A percentile compares a stretch with the other conserved stretches of the same genome.
These are phyloP conservation scores for Panicum virgatum DNA, from an alignment of 202 grass and related monocot genomes.

Conservation along the genomic window DNA sequence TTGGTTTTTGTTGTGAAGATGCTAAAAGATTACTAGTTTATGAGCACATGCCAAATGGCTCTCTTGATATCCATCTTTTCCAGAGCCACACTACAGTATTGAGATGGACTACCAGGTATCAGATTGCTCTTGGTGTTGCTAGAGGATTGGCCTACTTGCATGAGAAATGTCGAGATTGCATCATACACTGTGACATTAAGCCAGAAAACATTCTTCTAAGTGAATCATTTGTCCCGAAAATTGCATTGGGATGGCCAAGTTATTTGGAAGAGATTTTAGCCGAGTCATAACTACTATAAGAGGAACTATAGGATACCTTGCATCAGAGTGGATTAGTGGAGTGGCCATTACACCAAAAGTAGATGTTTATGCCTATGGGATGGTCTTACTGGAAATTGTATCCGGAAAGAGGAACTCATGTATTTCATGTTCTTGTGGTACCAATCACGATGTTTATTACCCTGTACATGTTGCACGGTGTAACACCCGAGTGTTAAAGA, in stretches of 20 bases:
- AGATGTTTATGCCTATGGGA: conserved; percentile 13
- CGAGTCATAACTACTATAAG: background rate
- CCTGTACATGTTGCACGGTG: background rate
- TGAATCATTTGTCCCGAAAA: background rate
- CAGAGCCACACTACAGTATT: background rate
- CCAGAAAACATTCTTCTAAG: background rate
- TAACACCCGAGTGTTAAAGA: no score
- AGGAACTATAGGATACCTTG: conserved; percentile 29
- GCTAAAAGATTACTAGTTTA: conserved; percentile 15
- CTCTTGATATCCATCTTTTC: conserved; percentile 3
- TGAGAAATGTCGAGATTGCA: background rate
- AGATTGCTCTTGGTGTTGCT: no score
- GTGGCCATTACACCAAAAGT: conserved; percentile 1
- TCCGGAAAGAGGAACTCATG: background rate
- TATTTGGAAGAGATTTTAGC: background rate
- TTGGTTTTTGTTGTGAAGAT: conserved; percentile 1
- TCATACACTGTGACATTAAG: conserved; percentile 15
- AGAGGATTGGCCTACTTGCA: conserved; percentile 13
- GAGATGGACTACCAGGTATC: background rate
- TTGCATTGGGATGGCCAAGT: conserved; percentile 5
- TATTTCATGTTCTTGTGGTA: background rate
- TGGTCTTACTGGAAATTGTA: no score
- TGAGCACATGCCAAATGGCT: conserved; percentile 5
- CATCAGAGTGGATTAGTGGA: conserved; percentile 14
- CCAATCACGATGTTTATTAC: background rate